Conservation (phyloP, 192 early-diverging fungal genomes). For the Coemansia sp. region DNA sequence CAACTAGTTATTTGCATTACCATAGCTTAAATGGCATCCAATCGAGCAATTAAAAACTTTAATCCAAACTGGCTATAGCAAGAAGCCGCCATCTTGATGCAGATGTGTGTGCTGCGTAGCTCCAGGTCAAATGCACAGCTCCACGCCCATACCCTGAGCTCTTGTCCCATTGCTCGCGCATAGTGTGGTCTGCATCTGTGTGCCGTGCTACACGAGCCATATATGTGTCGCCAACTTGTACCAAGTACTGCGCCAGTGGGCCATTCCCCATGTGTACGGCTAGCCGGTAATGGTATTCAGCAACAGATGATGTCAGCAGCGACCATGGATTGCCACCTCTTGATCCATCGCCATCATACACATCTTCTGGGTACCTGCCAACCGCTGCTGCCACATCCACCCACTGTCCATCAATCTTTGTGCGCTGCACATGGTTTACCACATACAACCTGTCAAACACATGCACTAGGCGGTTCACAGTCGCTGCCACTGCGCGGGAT, state of each 20-base stretch:
- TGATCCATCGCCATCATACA: constrained; percentile 65
- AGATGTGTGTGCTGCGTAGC: constrained; percentile 58
- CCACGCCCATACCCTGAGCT: constrained; percentile 59
- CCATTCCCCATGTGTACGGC: constrained; percentile 32
- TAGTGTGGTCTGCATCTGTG: constrained; percentile 50
- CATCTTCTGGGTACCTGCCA: constrained; percentile 77
- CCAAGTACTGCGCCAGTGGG: constrained; percentile 34
- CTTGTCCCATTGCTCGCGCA: constrained; percentile 67
- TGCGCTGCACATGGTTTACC: constrained; percentile 22
- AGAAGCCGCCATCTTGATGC: constrained; percentile 8
- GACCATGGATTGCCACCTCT: constrained; percentile 76
- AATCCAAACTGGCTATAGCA: background rate
- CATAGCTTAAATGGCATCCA: no score
- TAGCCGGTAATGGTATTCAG: constrained; percentile 66
- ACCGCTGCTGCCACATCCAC: constrained; percentile 57
- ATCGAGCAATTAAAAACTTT: background rate
- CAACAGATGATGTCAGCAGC: constrained; percentile 59
- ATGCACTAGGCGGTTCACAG: constrained; percentile 17
- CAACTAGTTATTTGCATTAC: no score
- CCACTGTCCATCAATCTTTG: constrained; percentile 10
- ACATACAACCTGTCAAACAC: constrained; percentile 23
- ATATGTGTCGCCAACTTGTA: constrained; percentile 58
- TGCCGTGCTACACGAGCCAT: constrained; percentile 59
- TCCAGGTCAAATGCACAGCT: constrained; percentile 72
- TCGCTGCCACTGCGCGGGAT: constrained; percentile 15